Evolutionary conservation across 805 yeast genomes (phyloP).

Genomic region (Yarrowia keelungensis): DNA sequence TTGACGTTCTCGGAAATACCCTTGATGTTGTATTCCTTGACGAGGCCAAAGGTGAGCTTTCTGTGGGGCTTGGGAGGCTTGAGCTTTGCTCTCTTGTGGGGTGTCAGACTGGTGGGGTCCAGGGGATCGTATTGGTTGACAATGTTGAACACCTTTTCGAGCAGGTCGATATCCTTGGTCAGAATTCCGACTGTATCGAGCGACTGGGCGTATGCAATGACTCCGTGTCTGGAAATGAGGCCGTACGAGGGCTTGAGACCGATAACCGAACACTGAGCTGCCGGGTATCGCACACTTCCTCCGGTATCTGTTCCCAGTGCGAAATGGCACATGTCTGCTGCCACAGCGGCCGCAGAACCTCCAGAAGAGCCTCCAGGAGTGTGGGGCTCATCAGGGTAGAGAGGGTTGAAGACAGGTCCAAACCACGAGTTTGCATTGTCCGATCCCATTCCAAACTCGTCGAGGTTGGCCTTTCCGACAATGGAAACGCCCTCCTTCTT

Average conservation of each 20-base stretch:
- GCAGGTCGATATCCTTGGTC: constrained; percentile 56
- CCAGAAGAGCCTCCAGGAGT: constrained; percentile 94
- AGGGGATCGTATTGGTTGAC: constrained; percentile 68
- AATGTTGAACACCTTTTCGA: constrained; percentile 59
- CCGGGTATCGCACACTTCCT: constrained; percentile 93
- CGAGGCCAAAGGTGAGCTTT: constrained; percentile 69
- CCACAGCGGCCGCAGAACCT: constrained; percentile 93
- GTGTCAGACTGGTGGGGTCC: constrained; percentile 72
- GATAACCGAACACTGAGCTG: constrained; percentile 78
- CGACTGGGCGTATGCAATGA: constrained; percentile 90
- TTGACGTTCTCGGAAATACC: constrained; percentile 60
- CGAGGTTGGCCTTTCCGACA: constrained; percentile 88
- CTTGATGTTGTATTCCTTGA: constrained; percentile 66
- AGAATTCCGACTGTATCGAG: constrained; percentile 93
- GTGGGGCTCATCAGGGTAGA: constrained; percentile 52
- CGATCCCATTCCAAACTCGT: constrained; percentile 96
- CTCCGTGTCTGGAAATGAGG: constrained; percentile 88
- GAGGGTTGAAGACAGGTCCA: constrained; percentile 53
- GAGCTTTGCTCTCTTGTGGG: constrained; percentile 42
- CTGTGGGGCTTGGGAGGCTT: constrained; percentile 39
- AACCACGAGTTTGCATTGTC: constrained; percentile 50
- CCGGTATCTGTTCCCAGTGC: constrained; percentile 97
- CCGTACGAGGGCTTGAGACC: constrained; percentile 98
- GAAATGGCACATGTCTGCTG: constrained; percentile 70
- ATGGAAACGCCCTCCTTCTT: constrained; percentile 57